These are phyloP conservation scores for Solanum aculeatissimum DNA, from an alignment of 305 asterid species.

Conservation along the genomic window DNA sequence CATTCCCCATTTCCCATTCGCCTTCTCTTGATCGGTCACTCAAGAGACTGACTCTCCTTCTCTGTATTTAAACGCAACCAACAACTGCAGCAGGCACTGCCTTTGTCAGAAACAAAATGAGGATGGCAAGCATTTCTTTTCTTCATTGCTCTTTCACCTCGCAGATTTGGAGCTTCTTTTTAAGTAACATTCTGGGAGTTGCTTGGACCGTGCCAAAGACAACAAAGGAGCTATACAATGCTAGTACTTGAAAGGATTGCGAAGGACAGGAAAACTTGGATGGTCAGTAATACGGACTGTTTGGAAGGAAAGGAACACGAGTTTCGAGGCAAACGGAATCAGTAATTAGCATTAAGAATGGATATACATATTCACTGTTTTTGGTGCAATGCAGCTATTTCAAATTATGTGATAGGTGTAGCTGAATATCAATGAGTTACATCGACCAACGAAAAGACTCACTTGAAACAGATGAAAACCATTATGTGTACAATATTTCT, in stretches of 20 bases:
- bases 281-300: not conserved
- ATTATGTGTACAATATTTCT: not conserved
- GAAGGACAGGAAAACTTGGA: not conserved
- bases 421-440: not conserved
- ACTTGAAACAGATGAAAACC: not conserved
- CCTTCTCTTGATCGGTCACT: too few species aligned
- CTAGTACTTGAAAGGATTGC: not conserved
- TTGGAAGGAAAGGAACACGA: not conserved
- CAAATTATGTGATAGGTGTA: not conserved
- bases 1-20: too few species aligned
- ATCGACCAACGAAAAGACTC: not conserved
- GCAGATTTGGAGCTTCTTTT: not conserved
- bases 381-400: not conserved
- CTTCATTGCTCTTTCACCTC: not conserved
- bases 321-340: not conserved
- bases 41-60: too few species aligned
- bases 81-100: not conserved
- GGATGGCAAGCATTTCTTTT: not conserved
- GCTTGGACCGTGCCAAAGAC: not conserved
- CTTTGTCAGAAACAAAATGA: not conserved
- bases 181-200: not conserved
- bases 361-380: not conserved
- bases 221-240: not conserved
- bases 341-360: not conserved
- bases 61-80: not conserved